Evolutionary conservation across 768 basidiomycete species (phyloP).

Genomic region (Naganishia kalamii): DNA sequence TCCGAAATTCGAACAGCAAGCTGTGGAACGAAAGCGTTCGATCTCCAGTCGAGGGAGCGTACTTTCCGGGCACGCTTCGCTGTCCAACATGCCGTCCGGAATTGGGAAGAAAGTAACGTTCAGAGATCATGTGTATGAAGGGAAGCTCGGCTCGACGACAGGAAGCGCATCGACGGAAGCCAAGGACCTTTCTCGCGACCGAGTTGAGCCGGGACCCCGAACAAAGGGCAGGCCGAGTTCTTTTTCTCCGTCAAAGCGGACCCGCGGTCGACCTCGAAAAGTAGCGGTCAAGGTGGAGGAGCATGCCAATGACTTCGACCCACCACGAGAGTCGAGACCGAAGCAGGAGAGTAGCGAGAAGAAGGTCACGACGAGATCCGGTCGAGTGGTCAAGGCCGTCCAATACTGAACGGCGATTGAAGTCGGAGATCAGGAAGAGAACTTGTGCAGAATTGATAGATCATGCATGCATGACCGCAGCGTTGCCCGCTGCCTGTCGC

Average conservation of each 20-base stretch:
- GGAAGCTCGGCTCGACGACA: background rate
- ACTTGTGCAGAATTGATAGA: background rate
- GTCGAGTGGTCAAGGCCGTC: background rate
- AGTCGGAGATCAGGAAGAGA: background rate
- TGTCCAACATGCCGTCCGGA: background rate
- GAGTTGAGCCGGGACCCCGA: background rate
- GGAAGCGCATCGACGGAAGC: background rate
- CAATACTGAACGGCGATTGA: background rate
- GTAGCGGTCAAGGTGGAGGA: background rate
- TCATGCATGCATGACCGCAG: too few species aligned
- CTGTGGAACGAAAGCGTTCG: background rate
- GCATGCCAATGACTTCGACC: background rate
- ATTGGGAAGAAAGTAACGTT: background rate
- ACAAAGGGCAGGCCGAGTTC: background rate
- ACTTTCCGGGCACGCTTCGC: background rate
- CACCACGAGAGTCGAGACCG: background rate
- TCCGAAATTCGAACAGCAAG: background rate
- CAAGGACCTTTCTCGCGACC: background rate
- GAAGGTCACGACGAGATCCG: conserved; percentile 1
- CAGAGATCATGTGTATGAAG: background rate
- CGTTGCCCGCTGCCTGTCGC: too few species aligned
- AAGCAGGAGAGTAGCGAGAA: background rate
- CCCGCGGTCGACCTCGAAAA: background rate
- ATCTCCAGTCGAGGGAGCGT: background rate
- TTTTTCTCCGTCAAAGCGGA: background rate